A percentile compares a stretch with the other conserved stretches of the same genome.
phyloP scores from a whole-genome alignment of 116 monocot species.

The Phalaenopsis hybrid region DNA sequence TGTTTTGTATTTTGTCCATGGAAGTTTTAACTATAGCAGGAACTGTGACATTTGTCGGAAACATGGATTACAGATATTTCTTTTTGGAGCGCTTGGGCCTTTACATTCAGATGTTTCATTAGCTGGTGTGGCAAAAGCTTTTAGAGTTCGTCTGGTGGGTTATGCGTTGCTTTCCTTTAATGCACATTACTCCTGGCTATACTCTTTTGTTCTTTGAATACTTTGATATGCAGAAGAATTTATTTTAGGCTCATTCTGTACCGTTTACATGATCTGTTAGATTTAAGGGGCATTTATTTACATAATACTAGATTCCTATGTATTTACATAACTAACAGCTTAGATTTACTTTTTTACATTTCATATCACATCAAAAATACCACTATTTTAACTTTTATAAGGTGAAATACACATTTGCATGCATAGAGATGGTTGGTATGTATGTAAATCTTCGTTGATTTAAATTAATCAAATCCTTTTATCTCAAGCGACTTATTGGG shows the following conservation, averaged over 20 bases:
- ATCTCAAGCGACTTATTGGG: background rate
- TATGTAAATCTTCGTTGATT: background rate
- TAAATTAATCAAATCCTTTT: background rate
- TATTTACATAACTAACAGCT: no score
- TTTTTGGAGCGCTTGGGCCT: conserved; percentile 94
- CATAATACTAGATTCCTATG: no score
- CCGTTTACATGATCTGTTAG: background rate
- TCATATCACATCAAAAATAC: no score
- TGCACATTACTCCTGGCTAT: background rate
- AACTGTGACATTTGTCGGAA: background rate
- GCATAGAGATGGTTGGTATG: no score
- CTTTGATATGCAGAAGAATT: no score
- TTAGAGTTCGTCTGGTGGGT: conserved; percentile 89
- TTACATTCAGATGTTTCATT: conserved; percentile 92
- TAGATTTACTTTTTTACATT: no score
- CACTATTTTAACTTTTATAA: no score
- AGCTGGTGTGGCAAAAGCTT: conserved; percentile 94
- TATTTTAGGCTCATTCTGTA: background rate
- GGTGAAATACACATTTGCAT: no score
- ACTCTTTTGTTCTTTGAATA: conserved; percentile 6
- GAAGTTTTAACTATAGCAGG: background rate
- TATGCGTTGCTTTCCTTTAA: conserved; percentile 5
- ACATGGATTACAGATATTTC: conserved; percentile 51
- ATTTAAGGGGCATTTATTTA: background rate
- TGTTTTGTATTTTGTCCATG: conserved; percentile 7